Percentiles rank a stretch among this genome's conserved stretches.
phyloP scores from a whole-genome alignment of 2,329 filamentous ascomycete species.

The Monascus ruber region DNA sequence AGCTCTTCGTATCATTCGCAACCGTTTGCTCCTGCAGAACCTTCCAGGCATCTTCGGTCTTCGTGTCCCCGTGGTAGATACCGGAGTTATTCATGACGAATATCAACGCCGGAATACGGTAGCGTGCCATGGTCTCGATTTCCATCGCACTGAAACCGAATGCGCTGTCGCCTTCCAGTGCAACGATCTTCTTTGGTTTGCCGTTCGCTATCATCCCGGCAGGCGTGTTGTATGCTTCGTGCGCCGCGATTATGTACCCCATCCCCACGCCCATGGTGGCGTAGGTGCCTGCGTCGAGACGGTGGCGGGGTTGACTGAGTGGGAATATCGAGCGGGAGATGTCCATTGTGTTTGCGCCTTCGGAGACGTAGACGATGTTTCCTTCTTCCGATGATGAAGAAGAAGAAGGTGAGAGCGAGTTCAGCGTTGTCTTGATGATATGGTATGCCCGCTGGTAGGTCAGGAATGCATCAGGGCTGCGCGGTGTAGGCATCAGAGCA shows the following conservation, averaged over 20 bases:
- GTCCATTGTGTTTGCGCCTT: constrained; percentile 52
- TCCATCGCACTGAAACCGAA: constrained; percentile 47
- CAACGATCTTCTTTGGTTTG: constrained; percentile 42
- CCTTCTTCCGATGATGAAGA: constrained; percentile 25
- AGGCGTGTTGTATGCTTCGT: constrained; percentile 43
- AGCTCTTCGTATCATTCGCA: constrained; percentile 14
- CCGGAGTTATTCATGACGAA: constrained; percentile 47
- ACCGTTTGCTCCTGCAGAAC: constrained; percentile 32
- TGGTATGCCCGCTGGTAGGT: constrained; percentile 42
- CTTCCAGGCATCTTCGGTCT: constrained; percentile 33
- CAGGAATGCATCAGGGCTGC: constrained; percentile 25
- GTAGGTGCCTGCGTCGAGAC: constrained; percentile 47
- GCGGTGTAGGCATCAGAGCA: constrained; percentile 25
- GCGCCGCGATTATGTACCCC: constrained; percentile 46
- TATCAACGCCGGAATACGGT: constrained; percentile 43
- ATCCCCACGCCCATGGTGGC: constrained; percentile 50
- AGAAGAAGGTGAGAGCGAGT: constrained; percentile 28
- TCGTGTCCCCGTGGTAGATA: constrained; percentile 37
- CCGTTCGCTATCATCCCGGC: constrained; percentile 21
- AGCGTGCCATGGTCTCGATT: constrained; percentile 46
- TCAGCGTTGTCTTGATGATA: constrained; percentile 40
- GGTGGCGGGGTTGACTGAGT: constrained; percentile 42
- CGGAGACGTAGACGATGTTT: constrained; percentile 44
- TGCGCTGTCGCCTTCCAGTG: constrained; percentile 45
- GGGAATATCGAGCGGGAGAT: constrained; percentile 46